Conservation (phyloP, 495 filamentous ascomycete species). For the Penicillium pancosmium region DNA sequence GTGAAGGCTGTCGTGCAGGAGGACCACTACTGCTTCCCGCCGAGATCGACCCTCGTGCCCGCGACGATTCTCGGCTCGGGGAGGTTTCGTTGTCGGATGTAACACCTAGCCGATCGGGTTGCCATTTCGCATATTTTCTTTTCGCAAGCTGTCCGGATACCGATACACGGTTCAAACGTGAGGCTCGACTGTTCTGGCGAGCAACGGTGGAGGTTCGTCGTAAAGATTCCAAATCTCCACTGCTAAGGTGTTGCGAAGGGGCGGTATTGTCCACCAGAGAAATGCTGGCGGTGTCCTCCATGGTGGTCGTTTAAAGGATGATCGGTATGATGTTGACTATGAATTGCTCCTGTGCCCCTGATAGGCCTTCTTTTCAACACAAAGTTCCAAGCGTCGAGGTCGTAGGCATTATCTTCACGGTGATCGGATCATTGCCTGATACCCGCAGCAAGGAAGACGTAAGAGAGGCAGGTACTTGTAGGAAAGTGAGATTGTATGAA, state of each 20-base stretch:
- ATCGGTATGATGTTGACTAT: background rate
- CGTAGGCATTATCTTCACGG: slow-evolving; percentile 8
- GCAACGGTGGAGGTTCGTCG: slow-evolving; percentile 23
- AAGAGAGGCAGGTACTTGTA: background rate
- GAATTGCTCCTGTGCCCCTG: background rate
- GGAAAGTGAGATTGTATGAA: too few species aligned
- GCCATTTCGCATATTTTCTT: slow-evolving; percentile 67
- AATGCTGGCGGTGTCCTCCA: slow-evolving; percentile 33
- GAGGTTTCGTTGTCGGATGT: slow-evolving; percentile 25
- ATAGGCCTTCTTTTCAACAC: background rate
- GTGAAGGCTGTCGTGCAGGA: slow-evolving; percentile 14
- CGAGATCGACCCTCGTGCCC: slow-evolving; percentile 24
- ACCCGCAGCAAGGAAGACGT: slow-evolving; percentile 1
- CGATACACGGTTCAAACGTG: slow-evolving; percentile 38
- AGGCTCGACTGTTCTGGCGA: slow-evolving; percentile 26
- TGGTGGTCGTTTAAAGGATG: slow-evolving; percentile 17
- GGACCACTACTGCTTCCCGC: slow-evolving; percentile 24
- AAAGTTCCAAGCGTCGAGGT: background rate
- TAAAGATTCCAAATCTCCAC: slow-evolving; percentile 20
- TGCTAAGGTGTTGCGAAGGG: slow-evolving; percentile 28
- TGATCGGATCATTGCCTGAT: slow-evolving; percentile 12
- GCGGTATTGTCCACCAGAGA: slow-evolving; percentile 46
- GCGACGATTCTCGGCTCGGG: slow-evolving; percentile 26
- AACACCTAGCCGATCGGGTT: slow-evolving; percentile 50
- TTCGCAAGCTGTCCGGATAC: slow-evolving; percentile 52